Base-by-base conservation (phyloP, 352 stramenopile genomes). In the Globisporangium nodosum region DNA sequence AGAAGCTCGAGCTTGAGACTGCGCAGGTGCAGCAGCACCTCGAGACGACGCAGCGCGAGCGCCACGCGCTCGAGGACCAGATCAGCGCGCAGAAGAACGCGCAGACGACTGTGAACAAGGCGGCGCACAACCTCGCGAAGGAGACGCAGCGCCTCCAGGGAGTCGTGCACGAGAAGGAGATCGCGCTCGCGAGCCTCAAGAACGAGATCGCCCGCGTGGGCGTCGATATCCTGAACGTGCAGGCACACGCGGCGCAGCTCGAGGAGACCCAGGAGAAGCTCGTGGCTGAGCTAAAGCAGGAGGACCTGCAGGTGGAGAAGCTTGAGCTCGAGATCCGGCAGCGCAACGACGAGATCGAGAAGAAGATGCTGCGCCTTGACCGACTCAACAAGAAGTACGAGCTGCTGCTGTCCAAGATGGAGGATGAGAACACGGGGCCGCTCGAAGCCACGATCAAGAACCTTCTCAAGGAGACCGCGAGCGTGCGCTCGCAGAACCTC, bases 371-470 rank as follows among this genome's bases (percentile, higher is more conserved):
- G 56, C 79, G 87, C 0, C 73, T 98, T 8, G 92, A 98, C 64
- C 76, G 88, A 3, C 74, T 98, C 8, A 98, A 98, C 74, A 87
- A 94, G 35, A 97, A 98, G 65, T 98, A 97, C 61, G 91, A 98
- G 62, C 87, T 95, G 63, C 80, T 98, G 46, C 58, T 94, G 42
- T 87, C 87, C 40, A 90, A 91, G 58, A 77, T 94, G 58, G 88
- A 96, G 31, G 87, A 96, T 64, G 89, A 96, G 49, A 86, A 94
- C 63, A 91, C 95, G n/a, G 96, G 94, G 8, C 96, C 94, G 3
- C 73, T 98, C 15, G 92, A 98, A 60, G 88, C 87, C 3, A 97
- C 85, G 21, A 96, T 98, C 54, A 97, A 97, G 62, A 97, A 96
- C 56, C 58, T 98, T 27, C 69, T 82, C 27, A 96, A 94, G 31